Percentiles rank a stretch among this genome's conserved stretches.
Conservation (phyloP, 192 early-diverging fungal genomes). For the Mortierella antarctica region DNA sequence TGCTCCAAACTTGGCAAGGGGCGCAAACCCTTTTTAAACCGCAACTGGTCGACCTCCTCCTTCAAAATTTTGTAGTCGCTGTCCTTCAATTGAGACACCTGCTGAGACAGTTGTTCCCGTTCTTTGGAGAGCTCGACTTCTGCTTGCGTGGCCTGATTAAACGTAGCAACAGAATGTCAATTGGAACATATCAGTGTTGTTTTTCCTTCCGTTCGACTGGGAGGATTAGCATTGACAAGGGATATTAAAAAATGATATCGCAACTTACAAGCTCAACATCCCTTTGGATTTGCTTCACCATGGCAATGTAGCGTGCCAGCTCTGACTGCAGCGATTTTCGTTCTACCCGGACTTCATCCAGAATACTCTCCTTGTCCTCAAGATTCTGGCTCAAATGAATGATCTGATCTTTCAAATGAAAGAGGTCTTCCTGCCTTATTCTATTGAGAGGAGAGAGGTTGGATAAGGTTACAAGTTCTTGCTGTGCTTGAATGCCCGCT, state of each 20-base stretch:
- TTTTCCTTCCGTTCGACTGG: background rate
- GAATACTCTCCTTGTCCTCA: conserved; percentile 35
- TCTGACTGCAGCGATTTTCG: conserved; percentile 39
- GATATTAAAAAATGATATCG: background rate
- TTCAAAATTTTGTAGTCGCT: conserved; percentile 39
- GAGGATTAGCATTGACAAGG: background rate
- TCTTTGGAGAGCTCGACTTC: conserved; percentile 32
- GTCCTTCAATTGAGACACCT: conserved; percentile 24
- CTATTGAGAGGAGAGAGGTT: conserved; percentile 5
- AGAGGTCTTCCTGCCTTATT: conserved; percentile 35
- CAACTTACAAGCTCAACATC: conserved; percentile 39
- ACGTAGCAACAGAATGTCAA: background rate
- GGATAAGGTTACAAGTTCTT: background rate
- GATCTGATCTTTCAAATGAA: conserved; percentile 40
- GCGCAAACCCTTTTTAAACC: conserved; percentile 23
- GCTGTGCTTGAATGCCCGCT: background rate
- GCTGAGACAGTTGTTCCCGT: conserved; percentile 43
- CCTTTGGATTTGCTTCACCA: conserved; percentile 47
- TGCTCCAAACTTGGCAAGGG: conserved; percentile 35
- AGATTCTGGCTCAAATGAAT: conserved; percentile 19
- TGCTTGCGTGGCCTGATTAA: conserved; percentile 23
- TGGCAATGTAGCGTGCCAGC: conserved; percentile 28
- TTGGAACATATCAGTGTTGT: background rate
- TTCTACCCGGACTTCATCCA: conserved; percentile 35
- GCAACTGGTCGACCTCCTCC: conserved; percentile 42